Evolutionary conservation across 306 rosid genomes (phyloP), one percentile per base, ranked within the genome.

Genomic region (Styphnolobium japonicum): DNA sequence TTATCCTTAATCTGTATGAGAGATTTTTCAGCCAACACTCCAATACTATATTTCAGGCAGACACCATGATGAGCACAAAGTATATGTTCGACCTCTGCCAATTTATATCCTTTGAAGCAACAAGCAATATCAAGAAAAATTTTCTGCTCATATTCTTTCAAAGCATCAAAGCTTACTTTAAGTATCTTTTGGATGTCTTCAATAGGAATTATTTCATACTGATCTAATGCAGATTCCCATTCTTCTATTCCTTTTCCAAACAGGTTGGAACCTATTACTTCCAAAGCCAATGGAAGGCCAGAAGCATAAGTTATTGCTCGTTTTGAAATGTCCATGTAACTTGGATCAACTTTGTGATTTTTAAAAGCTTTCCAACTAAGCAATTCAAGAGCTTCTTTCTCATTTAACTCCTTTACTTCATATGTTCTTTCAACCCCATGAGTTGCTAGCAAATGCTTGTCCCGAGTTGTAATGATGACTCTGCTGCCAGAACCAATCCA

Each of bases 401-500:
- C n/a, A n/a, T n/a, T n/a, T n/a, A n/a, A n/a, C n/a, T n/a, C n/a
- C n/a, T n/a, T n/a, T n/a, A n/a, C n/a, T n/a, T n/a, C n/a, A n/a
- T n/a, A n/a, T n/a, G n/a, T n/a, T n/a, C n/a, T n/a, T n/a, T n/a
- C n/a, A n/a, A n/a, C n/a, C n/a, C n/a, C n/a, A n/a, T n/a, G n/a
- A n/a, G n/a, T n/a, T n/a, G n/a, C n/a, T n/a, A n/a, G n/a, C n/a
- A n/a, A n/a, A n/a, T n/a, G n/a, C n/a, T n/a, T n/a, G n/a, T n/a
- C n/a, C n/a, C n/a, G n/a, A n/a, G 72, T 76, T 2, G 80, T 75
- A 14, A 75, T 62, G 16, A 75, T 62, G 22, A 75, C 16, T 27
- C 61, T 61, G 8, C 80, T 75, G 1, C 62, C 71, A 42, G 3
- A 9, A n/a, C 71, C 72, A 63, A 75, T 61, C 80, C 80, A 75